A percentile compares a stretch with the other conserved stretches of the same genome.
These are phyloP conservation scores for Microsporum canis DNA, from an alignment of 2,329 filamentous ascomycete species.

Conservation along the genomic window DNA sequence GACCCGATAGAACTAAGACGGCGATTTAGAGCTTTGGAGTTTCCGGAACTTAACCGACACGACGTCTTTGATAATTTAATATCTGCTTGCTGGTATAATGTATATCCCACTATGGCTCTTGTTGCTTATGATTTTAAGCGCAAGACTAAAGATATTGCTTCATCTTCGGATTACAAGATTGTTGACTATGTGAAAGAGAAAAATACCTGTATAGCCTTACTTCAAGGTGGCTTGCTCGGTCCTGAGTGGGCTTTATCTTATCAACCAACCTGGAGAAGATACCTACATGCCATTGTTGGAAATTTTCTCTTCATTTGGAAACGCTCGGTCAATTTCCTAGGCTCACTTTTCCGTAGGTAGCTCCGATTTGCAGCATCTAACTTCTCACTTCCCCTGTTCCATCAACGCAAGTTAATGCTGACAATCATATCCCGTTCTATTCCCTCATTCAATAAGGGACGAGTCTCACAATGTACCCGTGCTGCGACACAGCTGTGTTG, in stretches of 20 bases:
- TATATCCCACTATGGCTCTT: slow-evolving; percentile 17
- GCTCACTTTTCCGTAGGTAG: background rate
- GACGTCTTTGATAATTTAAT: slow-evolving; percentile 14
- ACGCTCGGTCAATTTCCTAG: background rate
- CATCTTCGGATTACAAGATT: slow-evolving; percentile 8
- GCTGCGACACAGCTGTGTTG: background rate
- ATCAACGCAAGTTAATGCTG: no score
- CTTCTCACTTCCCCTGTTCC: no score
- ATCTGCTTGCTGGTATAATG: slow-evolving; percentile 16
- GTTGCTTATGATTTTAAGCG: slow-evolving; percentile 15
- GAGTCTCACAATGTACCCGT: background rate
- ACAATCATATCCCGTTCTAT: no score
- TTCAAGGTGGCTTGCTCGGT: slow-evolving; percentile 7
- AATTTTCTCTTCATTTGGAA: background rate
- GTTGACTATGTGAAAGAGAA: slow-evolving; percentile 6
- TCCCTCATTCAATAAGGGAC: background rate
- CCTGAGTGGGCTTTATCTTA: slow-evolving; percentile 7
- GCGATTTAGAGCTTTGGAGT: slow-evolving; percentile 15
- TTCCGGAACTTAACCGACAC: slow-evolving; percentile 15
- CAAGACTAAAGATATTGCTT: slow-evolving; percentile 13
- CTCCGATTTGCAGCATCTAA: background rate
- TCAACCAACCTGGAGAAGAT: slow-evolving; percentile 7
- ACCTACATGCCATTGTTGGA: slow-evolving; percentile 2
- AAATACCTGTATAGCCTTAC: slow-evolving; percentile 5
- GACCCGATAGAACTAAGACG: slow-evolving; percentile 1